Conservation (phyloP, 345 rosid species). For the Citrus sinensis region DNA sequence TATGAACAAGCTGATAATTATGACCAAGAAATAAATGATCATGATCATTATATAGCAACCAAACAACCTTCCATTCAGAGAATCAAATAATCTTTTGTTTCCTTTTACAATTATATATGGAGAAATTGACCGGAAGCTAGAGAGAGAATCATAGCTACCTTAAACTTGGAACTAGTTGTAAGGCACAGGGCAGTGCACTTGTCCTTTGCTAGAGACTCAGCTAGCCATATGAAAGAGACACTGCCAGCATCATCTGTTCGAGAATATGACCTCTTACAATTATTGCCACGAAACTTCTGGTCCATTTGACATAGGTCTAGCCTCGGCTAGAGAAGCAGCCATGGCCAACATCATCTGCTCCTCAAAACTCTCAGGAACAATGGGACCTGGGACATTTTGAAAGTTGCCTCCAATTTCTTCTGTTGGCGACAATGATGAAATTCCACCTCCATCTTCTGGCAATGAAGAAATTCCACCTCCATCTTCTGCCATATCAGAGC, state of each 20-base stretch:
- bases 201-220: slow-evolving; percentile 15
- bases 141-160: slow-evolving; percentile 23
- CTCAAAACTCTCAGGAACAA: slow-evolving; percentile 83
- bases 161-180: slow-evolving; percentile 7
- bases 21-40: slow-evolving; percentile 5
- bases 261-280: slow-evolving; percentile 9
- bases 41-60: slow-evolving; percentile 18
- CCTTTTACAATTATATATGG: slow-evolving; percentile 19
- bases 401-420: slow-evolving; percentile 36
- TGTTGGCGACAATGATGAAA: slow-evolving; percentile 34
- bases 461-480: slow-evolving; percentile 33
- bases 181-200: slow-evolving; percentile 1
- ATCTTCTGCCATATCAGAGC: slow-evolving; percentile 56
- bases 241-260: slow-evolving; percentile 17
- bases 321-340: slow-evolving; percentile 94
- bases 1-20: slow-evolving; percentile 5
- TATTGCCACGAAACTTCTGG: slow-evolving; percentile 71
- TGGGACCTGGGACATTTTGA: slow-evolving; percentile 38
- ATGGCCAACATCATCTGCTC: slow-evolving; percentile 97
- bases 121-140: slow-evolving; percentile 1
- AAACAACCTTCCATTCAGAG: slow-evolving; percentile 29
- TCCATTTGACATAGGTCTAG: slow-evolving; percentile 50
- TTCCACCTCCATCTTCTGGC: slow-evolving; percentile 38
- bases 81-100: slow-evolving; percentile 19
- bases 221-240: slow-evolving; percentile 10